Conservation (phyloP, 2,329 filamentous ascomycete genomes). For the Cryphonectria japonica region DNA sequence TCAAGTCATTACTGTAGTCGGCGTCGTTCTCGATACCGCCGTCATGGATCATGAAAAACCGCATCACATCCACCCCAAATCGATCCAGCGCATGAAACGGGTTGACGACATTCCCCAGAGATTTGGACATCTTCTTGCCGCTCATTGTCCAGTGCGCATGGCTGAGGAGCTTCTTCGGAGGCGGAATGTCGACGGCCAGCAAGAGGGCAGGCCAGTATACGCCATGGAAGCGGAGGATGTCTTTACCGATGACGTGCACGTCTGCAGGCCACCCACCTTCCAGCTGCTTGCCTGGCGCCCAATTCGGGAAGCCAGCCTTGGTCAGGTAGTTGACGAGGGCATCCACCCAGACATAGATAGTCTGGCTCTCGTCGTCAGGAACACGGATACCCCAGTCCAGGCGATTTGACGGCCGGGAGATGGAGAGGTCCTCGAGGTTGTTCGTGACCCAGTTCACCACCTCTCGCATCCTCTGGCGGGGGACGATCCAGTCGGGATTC, state of each 20-base stretch:
- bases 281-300: constrained; percentile 66
- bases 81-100: constrained; percentile 89
- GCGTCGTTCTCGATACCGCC: constrained; percentile 78
- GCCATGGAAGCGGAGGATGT: constrained; percentile 94
- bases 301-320: constrained; percentile 79
- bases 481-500: constrained; percentile 79
- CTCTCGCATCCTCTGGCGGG: constrained; percentile 73
- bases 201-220: constrained; percentile 98
- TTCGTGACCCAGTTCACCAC: constrained; percentile 76
- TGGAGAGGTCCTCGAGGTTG: constrained; percentile 83
- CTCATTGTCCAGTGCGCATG: constrained; percentile 97
- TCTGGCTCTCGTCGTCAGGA: constrained; percentile 81
- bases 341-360: constrained; percentile 98
- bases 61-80: constrained; percentile 84
- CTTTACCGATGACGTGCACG: constrained; percentile 92
- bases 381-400: constrained; percentile 89
- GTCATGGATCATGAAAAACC: constrained; percentile 84
- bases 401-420: constrained; percentile 79
- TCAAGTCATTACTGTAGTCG: constrained; percentile 79
- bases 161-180: constrained; percentile 79
- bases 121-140: constrained; percentile 94
- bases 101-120: constrained; percentile 91
- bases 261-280: constrained; percentile 84
- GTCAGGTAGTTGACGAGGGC: constrained; percentile 94
- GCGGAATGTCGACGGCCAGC: constrained; percentile 80